Percentiles rank a stretch among this genome's conserved stretches.
These are phyloP conservation scores for Didymella pomorum DNA, from an alignment of 2,329 filamentous ascomycete species.

Conservation along the genomic window DNA sequence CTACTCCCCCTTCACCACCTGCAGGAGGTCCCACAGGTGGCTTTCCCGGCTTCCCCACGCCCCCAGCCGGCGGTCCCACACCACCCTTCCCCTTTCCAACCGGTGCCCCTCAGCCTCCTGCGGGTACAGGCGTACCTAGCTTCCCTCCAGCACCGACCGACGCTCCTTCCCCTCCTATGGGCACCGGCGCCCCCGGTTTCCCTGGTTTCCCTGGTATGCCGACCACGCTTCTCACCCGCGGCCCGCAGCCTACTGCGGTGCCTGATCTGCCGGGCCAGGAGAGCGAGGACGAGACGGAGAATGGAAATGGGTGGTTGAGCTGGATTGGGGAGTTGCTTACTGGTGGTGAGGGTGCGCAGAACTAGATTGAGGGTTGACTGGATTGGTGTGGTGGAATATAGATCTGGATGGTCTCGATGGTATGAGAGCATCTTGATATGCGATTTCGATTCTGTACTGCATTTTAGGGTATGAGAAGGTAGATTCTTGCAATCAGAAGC, in stretches of 20 bases:
- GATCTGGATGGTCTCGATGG: neutral
- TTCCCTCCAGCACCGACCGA: conserved; percentile 11
- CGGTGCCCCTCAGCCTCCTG: neutral
- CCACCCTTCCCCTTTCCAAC: neutral
- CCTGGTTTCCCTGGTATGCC: conserved; percentile 10
- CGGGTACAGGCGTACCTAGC: neutral
- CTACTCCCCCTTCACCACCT: neutral
- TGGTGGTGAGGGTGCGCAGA: neutral
- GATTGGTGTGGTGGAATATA: neutral
- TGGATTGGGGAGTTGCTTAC: conserved; percentile 20
- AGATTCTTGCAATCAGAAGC: neutral
- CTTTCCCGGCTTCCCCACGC: neutral
- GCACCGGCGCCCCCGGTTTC: conserved; percentile 7
- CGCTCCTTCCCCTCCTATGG: conserved; percentile 9
- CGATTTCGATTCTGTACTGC: conserved; percentile 1
- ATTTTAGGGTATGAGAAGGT: conserved; percentile 1
- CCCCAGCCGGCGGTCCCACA: neutral
- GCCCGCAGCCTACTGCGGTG: conserved; percentile 22
- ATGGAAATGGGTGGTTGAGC: conserved; percentile 14
- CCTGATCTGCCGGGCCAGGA: conserved; percentile 11
- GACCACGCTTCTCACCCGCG: conserved; percentile 22
- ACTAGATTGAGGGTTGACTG: neutral
- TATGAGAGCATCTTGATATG: neutral
- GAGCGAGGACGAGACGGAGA: neutral
- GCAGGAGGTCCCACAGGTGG: conserved; percentile 2